Evolutionary conservation across 164 flowering plant species (phyloP).

Genomic region (Liriodendron chinense): DNA sequence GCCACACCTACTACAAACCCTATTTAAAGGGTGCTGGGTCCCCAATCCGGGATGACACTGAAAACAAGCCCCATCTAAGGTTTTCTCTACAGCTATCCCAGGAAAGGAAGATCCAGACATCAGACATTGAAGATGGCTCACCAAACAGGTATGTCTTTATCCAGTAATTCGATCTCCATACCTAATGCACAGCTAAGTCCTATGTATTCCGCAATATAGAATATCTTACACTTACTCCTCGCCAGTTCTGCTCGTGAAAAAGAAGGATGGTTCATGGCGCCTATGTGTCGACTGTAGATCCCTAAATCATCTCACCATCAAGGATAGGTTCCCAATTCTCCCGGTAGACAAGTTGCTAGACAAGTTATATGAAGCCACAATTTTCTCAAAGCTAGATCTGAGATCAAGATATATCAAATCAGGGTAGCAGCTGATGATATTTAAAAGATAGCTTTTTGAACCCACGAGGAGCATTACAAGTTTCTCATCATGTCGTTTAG

Average conservation of each 20-base stretch:
- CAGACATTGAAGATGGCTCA: too few species aligned
- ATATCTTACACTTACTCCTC: too few species aligned
- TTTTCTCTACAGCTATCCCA: too few species aligned
- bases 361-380: constrained; percentile 12
- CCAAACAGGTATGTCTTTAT: too few species aligned
- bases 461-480: constrained; percentile 6
- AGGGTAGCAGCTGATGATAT: constrained; percentile 2
- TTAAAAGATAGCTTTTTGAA: constrained; percentile 9
- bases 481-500: constrained; percentile 1
- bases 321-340: constrained; percentile 1
- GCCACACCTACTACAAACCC: too few species aligned
- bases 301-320: background rate
- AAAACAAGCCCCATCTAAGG: too few species aligned
- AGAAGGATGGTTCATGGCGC: constrained; percentile 5
- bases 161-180: too few species aligned
- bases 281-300: background rate
- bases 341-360: constrained; percentile 8
- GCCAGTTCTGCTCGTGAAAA: background rate
- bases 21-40: too few species aligned
- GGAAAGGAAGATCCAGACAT: too few species aligned
- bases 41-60: too few species aligned
- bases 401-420: constrained; percentile 13
- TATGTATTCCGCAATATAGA: too few species aligned
- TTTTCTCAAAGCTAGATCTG: constrained; percentile 16
- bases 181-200: too few species aligned